Base-by-base conservation (phyloP, 75 land plant species). In the Chamaecyparis obtusa region DNA sequence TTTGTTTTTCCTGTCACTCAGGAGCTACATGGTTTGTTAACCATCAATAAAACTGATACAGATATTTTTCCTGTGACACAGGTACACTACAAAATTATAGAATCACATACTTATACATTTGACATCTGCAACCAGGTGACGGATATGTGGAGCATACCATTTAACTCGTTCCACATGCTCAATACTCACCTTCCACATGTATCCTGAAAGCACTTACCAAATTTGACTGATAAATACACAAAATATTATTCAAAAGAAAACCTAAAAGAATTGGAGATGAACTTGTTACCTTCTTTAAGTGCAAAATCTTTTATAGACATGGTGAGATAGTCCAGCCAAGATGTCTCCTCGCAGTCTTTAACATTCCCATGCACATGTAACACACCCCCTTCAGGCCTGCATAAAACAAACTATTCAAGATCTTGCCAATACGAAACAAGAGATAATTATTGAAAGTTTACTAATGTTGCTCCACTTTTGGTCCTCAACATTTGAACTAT, bases 121-220 rank as follows among this genome's bases (percentile, higher is more conserved):
- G 5, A 97, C 93, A 92, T 97, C 99, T 35, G 91, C 96, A 76
- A 97, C 99, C 51, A 97, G 89, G 88, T 97, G 99, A 9, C 97
- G 94, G 51, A 97, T 95, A 83, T 97, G 99, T 41, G 99, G 99
- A 27, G 95, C 99, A 90, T 96, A 97, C 99, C 98, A 97, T 90
- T 97, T 97, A 44, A 97, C 99, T 79, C 93, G 93, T 87, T 96
- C 96, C 82, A 97, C 57, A 85, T 97, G 97, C 32, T 90, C 89
- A 19, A 94, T 51, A 9, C 87, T 81, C 41, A 96, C 92, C 27
- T 96, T 91, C 97, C 99, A 96, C 24, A n/a, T 27, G 67, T 87
- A 85, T 87, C 96, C 99, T 97, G 92, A 78, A 89, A 88, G 44
- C 71, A 39, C 19, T 37, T 30, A 32, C n/a, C 27, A 86, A 9